Conservation (phyloP, 768 basidiomycete genomes). For the Gymnopilus dilepis region DNA sequence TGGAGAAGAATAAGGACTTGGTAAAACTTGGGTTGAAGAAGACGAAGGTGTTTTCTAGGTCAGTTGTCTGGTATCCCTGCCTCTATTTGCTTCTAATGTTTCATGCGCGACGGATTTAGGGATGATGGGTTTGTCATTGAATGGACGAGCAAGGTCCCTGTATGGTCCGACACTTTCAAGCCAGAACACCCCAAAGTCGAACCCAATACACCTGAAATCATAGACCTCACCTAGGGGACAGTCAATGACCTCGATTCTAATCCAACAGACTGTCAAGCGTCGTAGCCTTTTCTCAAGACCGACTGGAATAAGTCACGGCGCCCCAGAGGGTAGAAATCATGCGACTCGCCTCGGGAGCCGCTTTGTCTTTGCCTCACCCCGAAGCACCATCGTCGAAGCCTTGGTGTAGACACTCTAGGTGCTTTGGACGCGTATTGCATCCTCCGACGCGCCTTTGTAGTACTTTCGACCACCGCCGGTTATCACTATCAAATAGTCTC, state of each 20-base stretch:
- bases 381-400: too few relatives aligned
- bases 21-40: conserved; percentile 5
- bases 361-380: too few relatives aligned
- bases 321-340: too few relatives aligned
- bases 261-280: too few relatives aligned
- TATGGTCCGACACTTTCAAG: neutral
- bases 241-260: neutral
- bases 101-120: neutral
- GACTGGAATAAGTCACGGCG: too few relatives aligned
- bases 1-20: conserved; percentile 9
- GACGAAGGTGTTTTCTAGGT: conserved; percentile 4
- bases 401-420: too few relatives aligned
- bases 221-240: neutral
- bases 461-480: too few relatives aligned
- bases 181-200: neutral
- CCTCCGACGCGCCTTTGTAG: too few relatives aligned
- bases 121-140: neutral
- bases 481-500: too few relatives aligned
- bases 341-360: too few relatives aligned
- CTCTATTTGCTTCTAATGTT: neutral
- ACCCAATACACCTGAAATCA: neutral
- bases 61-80: neutral
- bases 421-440: too few relatives aligned
- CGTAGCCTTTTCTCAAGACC: too few relatives aligned
- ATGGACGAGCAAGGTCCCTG: neutral